Conservation (phyloP, 352 stramenopile genomes). For the Peronosclerospora sorghi region DNA sequence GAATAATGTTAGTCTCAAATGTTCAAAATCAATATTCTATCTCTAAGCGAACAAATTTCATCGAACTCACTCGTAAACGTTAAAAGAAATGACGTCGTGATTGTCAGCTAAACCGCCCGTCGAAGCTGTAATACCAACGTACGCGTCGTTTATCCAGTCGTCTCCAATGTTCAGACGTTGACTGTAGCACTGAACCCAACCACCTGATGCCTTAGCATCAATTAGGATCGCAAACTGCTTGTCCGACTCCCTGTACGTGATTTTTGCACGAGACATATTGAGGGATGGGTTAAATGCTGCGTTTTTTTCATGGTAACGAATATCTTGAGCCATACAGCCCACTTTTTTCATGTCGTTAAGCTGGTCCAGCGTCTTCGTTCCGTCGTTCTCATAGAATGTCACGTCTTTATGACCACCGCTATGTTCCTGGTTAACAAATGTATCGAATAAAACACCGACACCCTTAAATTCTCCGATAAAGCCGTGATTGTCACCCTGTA, state of each 20-base stretch:
- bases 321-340: conserved; percentile 64
- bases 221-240: conserved; percentile 60
- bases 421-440: conserved; percentile 77
- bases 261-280: conserved; percentile 73
- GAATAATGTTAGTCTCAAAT: conserved; percentile 6
- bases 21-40: background rate
- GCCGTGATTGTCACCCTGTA: conserved; percentile 67
- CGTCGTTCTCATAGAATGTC: conserved; percentile 74
- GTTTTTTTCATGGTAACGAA: conserved; percentile 78
- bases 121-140: conserved; percentile 65
- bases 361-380: conserved; percentile 63
- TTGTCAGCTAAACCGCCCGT: conserved; percentile 77
- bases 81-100: conserved; percentile 68
- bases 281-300: conserved; percentile 61
- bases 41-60: background rate
- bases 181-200: conserved; percentile 61
- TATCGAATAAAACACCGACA: conserved; percentile 75
- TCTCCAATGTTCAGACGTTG: conserved; percentile 34
- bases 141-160: conserved; percentile 53
- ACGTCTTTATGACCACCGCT: conserved; percentile 73
- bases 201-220: conserved; percentile 56
- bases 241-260: conserved; percentile 54
- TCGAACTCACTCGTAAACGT: conserved; percentile 65
- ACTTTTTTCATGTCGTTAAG: conserved; percentile 56
- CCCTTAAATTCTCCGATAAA: conserved; percentile 68